phyloP scores from a whole-genome alignment of 140 eudicot genomes.

The Ambrosia hybrid region DNA sequence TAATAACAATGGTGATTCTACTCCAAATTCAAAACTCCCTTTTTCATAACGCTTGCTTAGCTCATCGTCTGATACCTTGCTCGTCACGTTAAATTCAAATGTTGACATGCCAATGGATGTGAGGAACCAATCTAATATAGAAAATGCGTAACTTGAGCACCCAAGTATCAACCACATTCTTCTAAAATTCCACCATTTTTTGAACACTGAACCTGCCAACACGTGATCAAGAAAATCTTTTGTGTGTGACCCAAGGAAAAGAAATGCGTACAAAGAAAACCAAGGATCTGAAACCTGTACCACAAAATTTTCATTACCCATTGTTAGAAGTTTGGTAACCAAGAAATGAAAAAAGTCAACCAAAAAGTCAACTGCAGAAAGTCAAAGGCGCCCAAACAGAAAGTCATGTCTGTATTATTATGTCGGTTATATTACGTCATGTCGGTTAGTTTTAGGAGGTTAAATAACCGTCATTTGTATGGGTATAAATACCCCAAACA shows the following conservation, averaged over 20 bases:
- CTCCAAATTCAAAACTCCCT: conserved; percentile 50
- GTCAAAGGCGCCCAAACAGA: too few relatives aligned
- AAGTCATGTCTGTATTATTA: too few relatives aligned
- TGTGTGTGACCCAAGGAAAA: conserved; percentile 49
- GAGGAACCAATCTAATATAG: conserved; percentile 31
- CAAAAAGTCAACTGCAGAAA: too few relatives aligned
- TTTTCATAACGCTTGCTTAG: conserved; percentile 42
- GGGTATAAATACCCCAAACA: too few relatives aligned
- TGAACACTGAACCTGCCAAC: conserved; percentile 17
- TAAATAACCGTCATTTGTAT: too few relatives aligned
- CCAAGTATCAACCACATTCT: conserved; percentile 52
- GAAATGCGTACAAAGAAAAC: conserved; percentile 44
- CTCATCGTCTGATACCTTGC: conserved; percentile 43
- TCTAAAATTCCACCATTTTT: conserved; percentile 47
- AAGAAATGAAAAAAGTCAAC: too few relatives aligned
- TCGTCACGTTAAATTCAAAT: conserved; percentile 44
- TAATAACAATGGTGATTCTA: conserved; percentile 41
- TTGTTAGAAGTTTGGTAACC: too few relatives aligned
- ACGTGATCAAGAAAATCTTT: conserved; percentile 34
- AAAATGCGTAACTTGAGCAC: conserved; percentile 36
- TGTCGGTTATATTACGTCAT: too few relatives aligned
- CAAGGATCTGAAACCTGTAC: conserved; percentile 43
- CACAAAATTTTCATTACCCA: not conserved
- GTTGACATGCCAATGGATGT: conserved; percentile 35
- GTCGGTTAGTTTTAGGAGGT: too few relatives aligned